A percentile compares a stretch with the other conserved stretches of the same genome.
These are phyloP conservation scores for Corymbia calophylla DNA, from an alignment of 441 rosid species.

Conservation along the genomic window DNA sequence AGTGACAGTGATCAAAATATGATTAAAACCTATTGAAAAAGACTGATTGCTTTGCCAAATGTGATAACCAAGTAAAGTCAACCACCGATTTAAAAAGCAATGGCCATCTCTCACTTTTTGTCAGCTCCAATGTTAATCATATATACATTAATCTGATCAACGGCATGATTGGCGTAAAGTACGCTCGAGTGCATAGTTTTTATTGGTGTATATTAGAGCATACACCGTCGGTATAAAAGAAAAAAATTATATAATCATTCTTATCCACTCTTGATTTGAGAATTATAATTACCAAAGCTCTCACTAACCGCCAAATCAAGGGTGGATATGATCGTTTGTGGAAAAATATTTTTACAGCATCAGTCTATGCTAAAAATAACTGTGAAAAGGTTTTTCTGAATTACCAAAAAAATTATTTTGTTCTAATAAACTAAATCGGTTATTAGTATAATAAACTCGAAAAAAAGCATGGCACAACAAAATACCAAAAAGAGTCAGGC, in stretches of 20 bases:
- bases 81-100: not conserved
- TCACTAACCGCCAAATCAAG: not conserved
- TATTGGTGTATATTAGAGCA: not conserved
- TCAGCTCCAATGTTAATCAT: not conserved
- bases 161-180: not conserved
- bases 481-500: not conserved
- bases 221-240: rapidly evolving
- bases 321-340: not conserved
- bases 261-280: not conserved
- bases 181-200: not conserved
- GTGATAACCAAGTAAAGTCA: not conserved
- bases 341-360: not conserved
- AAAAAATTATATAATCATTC: not conserved
- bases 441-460: not conserved
- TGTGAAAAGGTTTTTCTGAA: rapidly evolving
- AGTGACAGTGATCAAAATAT: not conserved
- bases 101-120: not conserved
- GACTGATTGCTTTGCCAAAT: not conserved
- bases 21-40: not conserved
- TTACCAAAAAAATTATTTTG: not conserved
- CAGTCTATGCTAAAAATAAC: not conserved
- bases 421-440: not conserved
- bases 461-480: not conserved
- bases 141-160: not conserved
- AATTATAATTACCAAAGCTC: not conserved